phyloP scores from a whole-genome alignment of 1,139 yeast genomes.

The Candida sp. region DNA sequence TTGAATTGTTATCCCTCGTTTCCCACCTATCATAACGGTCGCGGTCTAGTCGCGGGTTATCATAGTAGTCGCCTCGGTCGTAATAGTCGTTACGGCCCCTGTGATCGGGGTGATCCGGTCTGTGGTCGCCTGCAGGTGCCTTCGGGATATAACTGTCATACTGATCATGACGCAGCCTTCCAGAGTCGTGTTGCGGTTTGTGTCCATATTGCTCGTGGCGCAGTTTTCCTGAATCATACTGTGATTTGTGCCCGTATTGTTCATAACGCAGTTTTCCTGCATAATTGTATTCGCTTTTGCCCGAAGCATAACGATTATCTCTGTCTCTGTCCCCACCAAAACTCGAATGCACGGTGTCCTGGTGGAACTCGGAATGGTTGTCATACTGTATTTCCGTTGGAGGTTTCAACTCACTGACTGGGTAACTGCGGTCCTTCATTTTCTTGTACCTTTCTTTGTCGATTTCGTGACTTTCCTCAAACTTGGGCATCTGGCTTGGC shows the following conservation, averaged over 20 bases:
- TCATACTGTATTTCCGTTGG: conserved; percentile 8
- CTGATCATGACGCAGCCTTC: background rate
- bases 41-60: background rate
- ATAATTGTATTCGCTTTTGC: conserved; percentile 2
- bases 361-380: conserved; percentile 6
- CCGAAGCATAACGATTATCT: background rate
- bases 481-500: conserved; percentile 63
- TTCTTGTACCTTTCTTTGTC: conserved; percentile 66
- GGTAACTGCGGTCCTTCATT: conserved; percentile 13
- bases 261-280: conserved; percentile 1
- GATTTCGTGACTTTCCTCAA: conserved; percentile 89
- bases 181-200: background rate
- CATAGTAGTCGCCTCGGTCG: background rate
- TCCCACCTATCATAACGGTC: background rate
- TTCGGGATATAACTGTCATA: background rate
- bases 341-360: conserved; percentile 1
- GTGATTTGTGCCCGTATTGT: background rate
- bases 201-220: background rate
- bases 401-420: conserved; percentile 6
- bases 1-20: background rate
- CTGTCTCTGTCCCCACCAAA: conserved; percentile 3
- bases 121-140: background rate
- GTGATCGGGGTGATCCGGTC: background rate
- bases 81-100: background rate
- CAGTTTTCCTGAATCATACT: background rate